Percentiles rank a stretch among this genome's conserved stretches.
These are phyloP conservation scores for Luvunga scandens DNA, from an alignment of 345 rosid genomes.

Conservation along the genomic window DNA sequence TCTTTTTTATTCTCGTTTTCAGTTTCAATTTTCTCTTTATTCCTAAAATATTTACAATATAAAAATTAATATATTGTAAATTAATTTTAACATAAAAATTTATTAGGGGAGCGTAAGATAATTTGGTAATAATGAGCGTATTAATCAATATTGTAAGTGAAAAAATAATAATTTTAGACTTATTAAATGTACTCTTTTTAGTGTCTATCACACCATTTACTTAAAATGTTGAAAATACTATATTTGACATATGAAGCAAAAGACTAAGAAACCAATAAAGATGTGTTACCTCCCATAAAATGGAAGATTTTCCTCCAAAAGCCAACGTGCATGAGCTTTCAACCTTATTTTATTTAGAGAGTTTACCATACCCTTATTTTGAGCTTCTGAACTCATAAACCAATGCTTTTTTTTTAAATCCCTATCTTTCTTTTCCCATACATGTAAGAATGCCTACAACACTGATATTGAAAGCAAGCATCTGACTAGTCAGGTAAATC, in stretches of 20 bases:
- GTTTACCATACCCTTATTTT: background rate
- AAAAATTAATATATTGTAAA: no score
- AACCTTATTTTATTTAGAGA: background rate
- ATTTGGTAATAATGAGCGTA: no score
- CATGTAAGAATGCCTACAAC: slow-evolving; percentile 33
- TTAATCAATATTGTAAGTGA: no score
- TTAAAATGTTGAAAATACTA: background rate
- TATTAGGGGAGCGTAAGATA: no score
- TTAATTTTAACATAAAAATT: no score
- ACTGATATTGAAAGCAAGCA: background rate
- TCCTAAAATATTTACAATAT: no score
- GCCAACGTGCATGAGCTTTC: background rate
- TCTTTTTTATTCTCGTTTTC: no score
- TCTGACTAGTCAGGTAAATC: slow-evolving; percentile 5
- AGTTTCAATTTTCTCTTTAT: no score
- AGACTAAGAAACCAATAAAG: background rate
- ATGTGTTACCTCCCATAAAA: background rate
- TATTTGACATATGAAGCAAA: background rate
- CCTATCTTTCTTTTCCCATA: slow-evolving; percentile 26
- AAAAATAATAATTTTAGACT: no score
- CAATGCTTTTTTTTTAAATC: background rate
- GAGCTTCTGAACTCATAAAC: background rate
- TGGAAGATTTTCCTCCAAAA: background rate
- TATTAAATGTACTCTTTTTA: no score
- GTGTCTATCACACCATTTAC: no score